Evolutionary conservation across 208 protist genomes (phyloP).

Genomic region (Trypanosoma mega): DNA sequence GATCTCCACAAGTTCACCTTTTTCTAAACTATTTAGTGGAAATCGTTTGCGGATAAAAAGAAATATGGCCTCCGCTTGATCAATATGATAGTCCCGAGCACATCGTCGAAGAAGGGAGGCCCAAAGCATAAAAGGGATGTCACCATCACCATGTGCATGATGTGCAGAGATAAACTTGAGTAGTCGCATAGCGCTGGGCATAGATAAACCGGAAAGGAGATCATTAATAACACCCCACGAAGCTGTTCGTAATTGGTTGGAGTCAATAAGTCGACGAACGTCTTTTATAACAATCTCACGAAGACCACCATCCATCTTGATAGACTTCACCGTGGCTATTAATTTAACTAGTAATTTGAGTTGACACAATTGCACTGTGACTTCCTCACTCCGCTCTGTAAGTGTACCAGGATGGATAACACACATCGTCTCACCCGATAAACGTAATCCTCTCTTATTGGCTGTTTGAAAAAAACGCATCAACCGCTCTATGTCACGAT

Average conservation of each 20-base stretch:
- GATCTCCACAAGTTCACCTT: constrained; percentile 82
- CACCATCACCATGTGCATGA: constrained; percentile 23
- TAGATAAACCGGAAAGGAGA: constrained; percentile 66
- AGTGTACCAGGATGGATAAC: constrained; percentile 33
- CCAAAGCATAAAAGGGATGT: constrained; percentile 79
- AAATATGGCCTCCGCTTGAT: constrained; percentile 78
- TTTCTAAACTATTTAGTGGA: constrained; percentile 36
- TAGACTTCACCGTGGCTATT: constrained; percentile 61
- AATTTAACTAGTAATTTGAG: constrained; percentile 75
- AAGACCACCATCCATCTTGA: constrained; percentile 76
- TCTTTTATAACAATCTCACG: constrained; percentile 65
- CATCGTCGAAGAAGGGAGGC: constrained; percentile 79
- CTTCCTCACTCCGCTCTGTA: constrained; percentile 15
- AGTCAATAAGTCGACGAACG: constrained; percentile 53
- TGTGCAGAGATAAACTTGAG: constrained; percentile 38
- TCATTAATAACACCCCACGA: constrained; percentile 82
- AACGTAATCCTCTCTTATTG: constrained; percentile 45
- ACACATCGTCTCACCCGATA: constrained; percentile 14
- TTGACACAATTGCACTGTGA: constrained; percentile 48
- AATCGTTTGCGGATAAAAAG: constrained; percentile 72
- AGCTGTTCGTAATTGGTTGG: constrained; percentile 39
- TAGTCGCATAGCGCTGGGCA: constrained; percentile 79
- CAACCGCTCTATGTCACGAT: constrained; percentile 64
- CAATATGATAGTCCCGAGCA: constrained; percentile 64
- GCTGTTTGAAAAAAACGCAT: constrained; percentile 58